Percentiles rank a stretch among this genome's conserved stretches.
Conservation (phyloP, 140 eudicot species). For the Senecio squalidus region DNA sequence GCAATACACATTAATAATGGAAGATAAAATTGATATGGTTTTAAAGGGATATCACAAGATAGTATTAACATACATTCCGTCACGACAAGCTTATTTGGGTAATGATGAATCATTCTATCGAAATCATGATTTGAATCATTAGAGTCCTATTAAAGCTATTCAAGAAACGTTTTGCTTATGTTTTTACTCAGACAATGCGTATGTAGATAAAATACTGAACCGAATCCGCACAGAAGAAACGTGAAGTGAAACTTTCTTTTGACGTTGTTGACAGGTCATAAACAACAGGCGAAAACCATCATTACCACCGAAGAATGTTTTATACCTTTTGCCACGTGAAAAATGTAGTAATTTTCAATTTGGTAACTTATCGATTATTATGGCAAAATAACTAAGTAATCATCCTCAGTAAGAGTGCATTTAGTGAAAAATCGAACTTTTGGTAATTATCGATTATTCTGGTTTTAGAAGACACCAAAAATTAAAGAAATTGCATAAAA, state of each 20-base stretch:
- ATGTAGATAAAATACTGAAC: neutral
- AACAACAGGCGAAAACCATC: neutral
- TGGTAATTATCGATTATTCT: too few relatives aligned
- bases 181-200: neutral
- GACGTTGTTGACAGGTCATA: neutral
- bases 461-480: too few relatives aligned
- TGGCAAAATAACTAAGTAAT: too few relatives aligned
- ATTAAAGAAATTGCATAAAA: too few relatives aligned
- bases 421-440: too few relatives aligned
- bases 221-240: neutral
- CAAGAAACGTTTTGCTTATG: slow-evolving; percentile 7
- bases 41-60: slow-evolving; percentile 1
- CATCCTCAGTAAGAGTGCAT: too few relatives aligned
- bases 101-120: neutral
- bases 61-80: neutral
- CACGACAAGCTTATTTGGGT: slow-evolving; percentile 15
- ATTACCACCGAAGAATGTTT: neutral
- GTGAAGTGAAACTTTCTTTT: slow-evolving; percentile 7
- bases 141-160: neutral
- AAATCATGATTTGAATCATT: neutral
- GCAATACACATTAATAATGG: neutral
- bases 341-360: neutral
- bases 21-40: neutral
- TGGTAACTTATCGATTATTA: neutral
- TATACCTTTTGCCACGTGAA: neutral